These are phyloP conservation scores for Musa balbisiana DNA, from an alignment of 202 grass and related monocot species.

Conservation along the genomic window DNA sequence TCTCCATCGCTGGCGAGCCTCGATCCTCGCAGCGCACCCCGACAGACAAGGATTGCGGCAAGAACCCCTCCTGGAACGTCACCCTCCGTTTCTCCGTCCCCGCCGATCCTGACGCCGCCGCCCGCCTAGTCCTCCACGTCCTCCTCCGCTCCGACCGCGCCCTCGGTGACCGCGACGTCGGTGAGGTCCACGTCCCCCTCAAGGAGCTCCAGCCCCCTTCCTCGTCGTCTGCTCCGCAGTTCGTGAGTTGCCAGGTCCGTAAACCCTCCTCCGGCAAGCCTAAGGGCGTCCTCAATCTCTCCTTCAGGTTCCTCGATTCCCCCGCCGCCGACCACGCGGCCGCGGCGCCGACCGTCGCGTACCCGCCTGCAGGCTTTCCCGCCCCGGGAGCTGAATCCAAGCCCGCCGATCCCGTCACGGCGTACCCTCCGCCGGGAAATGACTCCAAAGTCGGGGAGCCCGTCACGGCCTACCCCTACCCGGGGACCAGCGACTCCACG, in stretches of 20 bases:
- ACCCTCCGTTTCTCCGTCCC: neutral
- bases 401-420: neutral
- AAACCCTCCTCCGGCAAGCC: constrained; percentile 16
- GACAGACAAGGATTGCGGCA: constrained; percentile 9
- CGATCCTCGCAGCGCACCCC: constrained; percentile 9
- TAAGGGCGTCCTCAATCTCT: constrained; percentile 19
- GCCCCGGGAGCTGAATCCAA: too few species aligned
- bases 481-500: neutral
- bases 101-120: neutral
- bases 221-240: neutral
- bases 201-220: constrained; percentile 1
- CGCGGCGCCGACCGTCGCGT: neutral
- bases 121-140: constrained; percentile 2
- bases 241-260: constrained; percentile 14
- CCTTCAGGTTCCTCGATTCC: constrained; percentile 5
- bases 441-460: constrained; percentile 1
- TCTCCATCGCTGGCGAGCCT: constrained; percentile 2
- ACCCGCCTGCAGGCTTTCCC: neutral
- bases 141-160: constrained; percentile 6
- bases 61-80: constrained; percentile 8
- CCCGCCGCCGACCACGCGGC: neutral
- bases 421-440: constrained; percentile 1
- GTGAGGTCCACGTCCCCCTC: constrained; percentile 8
- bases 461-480: constrained; percentile 11
- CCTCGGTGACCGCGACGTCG: constrained; percentile 14